These are phyloP conservation scores for Lodderomyces parapsilosis DNA, from an alignment of 1,139 yeast species.

Conservation along the genomic window DNA sequence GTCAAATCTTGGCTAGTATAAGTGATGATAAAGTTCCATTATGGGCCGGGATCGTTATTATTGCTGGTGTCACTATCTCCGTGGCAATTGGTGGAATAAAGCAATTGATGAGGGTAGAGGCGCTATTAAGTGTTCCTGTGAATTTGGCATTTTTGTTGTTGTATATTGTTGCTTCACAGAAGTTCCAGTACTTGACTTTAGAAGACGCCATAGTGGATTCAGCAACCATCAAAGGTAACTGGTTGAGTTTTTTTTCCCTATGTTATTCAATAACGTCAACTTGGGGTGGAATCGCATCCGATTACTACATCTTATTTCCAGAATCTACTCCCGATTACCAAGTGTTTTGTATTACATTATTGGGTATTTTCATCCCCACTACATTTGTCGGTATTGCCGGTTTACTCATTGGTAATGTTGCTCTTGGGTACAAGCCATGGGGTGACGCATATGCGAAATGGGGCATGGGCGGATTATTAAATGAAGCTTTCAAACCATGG, in stretches of 20 bases:
- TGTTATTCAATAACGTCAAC: slow-evolving; percentile 81
- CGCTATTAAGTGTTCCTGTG: slow-evolving; percentile 68
- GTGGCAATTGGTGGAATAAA: slow-evolving; percentile 78
- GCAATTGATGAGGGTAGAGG: slow-evolving; percentile 66
- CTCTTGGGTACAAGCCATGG: slow-evolving; percentile 63
- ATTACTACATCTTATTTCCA: slow-evolving; percentile 81
- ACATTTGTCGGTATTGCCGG: slow-evolving; percentile 79
- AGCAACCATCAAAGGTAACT: slow-evolving; percentile 53
- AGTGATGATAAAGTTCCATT: slow-evolving; percentile 63
- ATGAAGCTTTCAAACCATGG: slow-evolving; percentile 73
- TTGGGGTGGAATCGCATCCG: slow-evolving; percentile 88
- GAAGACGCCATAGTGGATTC: slow-evolving; percentile 19
- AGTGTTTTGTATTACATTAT: slow-evolving; percentile 61
- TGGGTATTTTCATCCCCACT: slow-evolving; percentile 72
- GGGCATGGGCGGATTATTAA: slow-evolving; percentile 80
- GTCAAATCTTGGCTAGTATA: slow-evolving; percentile 73
- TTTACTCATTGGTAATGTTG: slow-evolving; percentile 66
- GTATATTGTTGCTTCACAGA: slow-evolving; percentile 64
- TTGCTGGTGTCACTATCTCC: slow-evolving; percentile 59
- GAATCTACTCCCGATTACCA: slow-evolving; percentile 61
- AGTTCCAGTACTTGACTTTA: slow-evolving; percentile 36
- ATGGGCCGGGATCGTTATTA: slow-evolving; percentile 71
- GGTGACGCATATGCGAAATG: slow-evolving; percentile 49
- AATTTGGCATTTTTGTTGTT: slow-evolving; percentile 64
- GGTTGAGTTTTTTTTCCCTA: slow-evolving; percentile 72